phyloP scores from a whole-genome alignment of 2,329 filamentous ascomycete genomes.

The Botrytis cinerea region DNA sequence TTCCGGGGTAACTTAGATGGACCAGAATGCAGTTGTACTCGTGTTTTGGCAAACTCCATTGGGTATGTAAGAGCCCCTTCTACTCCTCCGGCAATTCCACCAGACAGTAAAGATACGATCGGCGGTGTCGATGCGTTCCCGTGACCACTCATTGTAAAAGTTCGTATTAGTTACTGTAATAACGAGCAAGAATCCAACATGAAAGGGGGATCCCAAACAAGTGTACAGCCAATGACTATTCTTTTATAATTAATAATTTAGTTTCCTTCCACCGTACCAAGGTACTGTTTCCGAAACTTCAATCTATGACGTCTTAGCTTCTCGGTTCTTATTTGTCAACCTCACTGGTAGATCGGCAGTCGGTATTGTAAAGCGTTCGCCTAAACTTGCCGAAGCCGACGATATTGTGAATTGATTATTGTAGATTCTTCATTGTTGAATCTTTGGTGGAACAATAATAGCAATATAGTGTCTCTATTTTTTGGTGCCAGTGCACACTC shows the following conservation, averaged over 20 bases:
- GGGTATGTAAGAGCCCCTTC: slow-evolving; percentile 49
- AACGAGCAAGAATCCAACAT: neutral
- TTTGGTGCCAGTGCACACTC: too few species aligned
- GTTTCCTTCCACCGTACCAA: neutral
- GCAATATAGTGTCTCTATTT: neutral
- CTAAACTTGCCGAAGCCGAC: neutral
- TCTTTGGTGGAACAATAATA: neutral
- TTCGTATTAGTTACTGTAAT: neutral
- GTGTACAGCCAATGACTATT: neutral
- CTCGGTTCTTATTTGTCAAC: neutral
- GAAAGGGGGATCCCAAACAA: neutral
- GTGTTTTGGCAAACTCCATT: slow-evolving; percentile 68
- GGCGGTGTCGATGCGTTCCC: slow-evolving; percentile 25
- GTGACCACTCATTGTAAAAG: neutral
- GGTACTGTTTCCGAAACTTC: neutral
- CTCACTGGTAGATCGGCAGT: neutral
- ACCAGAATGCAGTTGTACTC: slow-evolving; percentile 55
- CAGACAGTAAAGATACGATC: slow-evolving; percentile 35
- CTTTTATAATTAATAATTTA: neutral
- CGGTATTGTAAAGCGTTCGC: neutral
- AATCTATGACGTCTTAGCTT: neutral
- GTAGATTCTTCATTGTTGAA: neutral
- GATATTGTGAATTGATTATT: neutral
- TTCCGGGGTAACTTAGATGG: slow-evolving; percentile 50
- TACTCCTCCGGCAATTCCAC: slow-evolving; percentile 35